Evolutionary conservation across 2,329 filamentous ascomycete genomes (phyloP), one percentile per base, ranked within the genome.

Genomic region (Fusarium subtropicale): DNA sequence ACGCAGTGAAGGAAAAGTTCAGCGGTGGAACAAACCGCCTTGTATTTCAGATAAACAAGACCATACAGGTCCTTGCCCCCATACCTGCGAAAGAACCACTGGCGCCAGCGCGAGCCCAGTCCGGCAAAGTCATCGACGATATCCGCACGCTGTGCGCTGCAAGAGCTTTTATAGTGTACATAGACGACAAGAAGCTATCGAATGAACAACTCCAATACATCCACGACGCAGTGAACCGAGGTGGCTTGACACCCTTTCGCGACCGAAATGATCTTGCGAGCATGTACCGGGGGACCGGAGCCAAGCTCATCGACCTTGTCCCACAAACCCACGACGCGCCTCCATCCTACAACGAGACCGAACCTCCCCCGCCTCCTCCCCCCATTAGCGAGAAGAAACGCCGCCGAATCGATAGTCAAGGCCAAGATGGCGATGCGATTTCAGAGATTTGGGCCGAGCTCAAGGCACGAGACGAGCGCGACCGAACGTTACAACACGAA

Each of bases 101-200:
- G 4, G 46, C 60, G 16, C 65, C 66, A 13, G 46, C 45, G 5
- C 55, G 65, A 38, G 46, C 65, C 38, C 66, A 65, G 26, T 60
- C 60, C 3, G 66, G 66, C 4, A 54, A 28, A 56, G 65, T 69
- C 11, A 31, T 68, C 28, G 66, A 69, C 18, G 55, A 60, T 34
- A 18, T 69, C n/a, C 60, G 66, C 7, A 39, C 45, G 47, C 55
- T 69, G 15, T 46, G 41, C 20, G 34, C 44, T 3, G 39, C 44
- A 5, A 61, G 34, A 30, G 48, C 55, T 16, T 69, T 69, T 3
- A 11, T 34, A 36, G 46, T 69, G 22, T 69, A 69, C 42, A 31
- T 69, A 38, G 61, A 55, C 12, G 66, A 62, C 28, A 18, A 26
- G 6, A 56, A 57, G 20, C 15, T 69, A 24, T 51, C 66, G 18